Conservation (phyloP, 306 rosid species). For the Sindora glabra region DNA sequence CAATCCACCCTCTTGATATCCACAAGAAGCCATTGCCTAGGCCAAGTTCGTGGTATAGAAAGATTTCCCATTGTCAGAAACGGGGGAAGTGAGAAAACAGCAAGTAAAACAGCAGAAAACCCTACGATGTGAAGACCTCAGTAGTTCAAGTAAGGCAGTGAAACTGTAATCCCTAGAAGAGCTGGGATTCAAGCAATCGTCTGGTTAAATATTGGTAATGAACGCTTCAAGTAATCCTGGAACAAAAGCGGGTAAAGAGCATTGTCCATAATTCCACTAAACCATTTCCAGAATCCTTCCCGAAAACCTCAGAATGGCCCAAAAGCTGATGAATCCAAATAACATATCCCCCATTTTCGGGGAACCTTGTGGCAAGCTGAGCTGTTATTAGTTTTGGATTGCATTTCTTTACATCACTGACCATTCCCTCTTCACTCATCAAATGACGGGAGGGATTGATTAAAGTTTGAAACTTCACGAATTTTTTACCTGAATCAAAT, state of each 20-base stretch:
- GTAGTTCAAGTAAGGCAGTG: constrained; percentile 71
- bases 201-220: constrained; percentile 50
- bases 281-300: constrained; percentile 92
- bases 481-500: not conserved
- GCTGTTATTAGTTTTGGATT: constrained; percentile 64
- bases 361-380: constrained; percentile 87
- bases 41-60: constrained; percentile 55
- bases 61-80: constrained; percentile 53
- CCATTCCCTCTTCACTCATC: constrained; percentile 48
- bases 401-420: constrained; percentile 25
- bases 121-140: constrained; percentile 86
- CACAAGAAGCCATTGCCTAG: constrained; percentile 46
- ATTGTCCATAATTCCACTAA: constrained; percentile 91
- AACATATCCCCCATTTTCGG: constrained; percentile 78
- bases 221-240: constrained; percentile 77
- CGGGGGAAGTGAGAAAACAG: constrained; percentile 68
- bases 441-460: not conserved
- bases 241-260: constrained; percentile 85
- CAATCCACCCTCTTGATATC: constrained; percentile 52
- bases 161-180: constrained; percentile 48
- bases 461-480: not conserved
- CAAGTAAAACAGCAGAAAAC: constrained; percentile 67
- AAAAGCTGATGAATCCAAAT: constrained; percentile 78
- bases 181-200: constrained; percentile 60
- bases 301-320: constrained; percentile 94